These are phyloP conservation scores for Mycena epipterygia DNA, from an alignment of 768 basidiomycete species.

Conservation along the genomic window DNA sequence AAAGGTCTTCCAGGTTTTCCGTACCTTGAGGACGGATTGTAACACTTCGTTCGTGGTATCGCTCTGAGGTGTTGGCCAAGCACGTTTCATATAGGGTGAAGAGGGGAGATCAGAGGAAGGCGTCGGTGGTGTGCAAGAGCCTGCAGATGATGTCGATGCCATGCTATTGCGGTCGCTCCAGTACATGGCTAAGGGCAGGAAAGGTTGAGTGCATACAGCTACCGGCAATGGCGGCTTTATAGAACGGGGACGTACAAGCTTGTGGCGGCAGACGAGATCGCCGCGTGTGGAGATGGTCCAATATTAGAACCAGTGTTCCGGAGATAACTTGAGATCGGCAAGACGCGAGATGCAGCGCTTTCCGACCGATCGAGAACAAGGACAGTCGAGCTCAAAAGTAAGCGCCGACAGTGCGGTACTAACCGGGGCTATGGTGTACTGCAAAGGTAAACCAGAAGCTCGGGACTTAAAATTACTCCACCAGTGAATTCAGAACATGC, in stretches of 20 bases:
- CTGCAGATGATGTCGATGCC: slow-evolving; percentile 9
- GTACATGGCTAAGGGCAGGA: slow-evolving; percentile 16
- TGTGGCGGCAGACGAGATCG: background rate
- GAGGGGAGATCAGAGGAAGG: slow-evolving; percentile 23
- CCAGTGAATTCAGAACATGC: slow-evolving; percentile 4
- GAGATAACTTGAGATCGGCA: background rate
- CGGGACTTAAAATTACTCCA: background rate
- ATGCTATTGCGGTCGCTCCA: slow-evolving; percentile 17
- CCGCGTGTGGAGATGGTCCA: slow-evolving; percentile 7
- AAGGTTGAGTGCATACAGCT: background rate
- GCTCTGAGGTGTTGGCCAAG: slow-evolving; percentile 44
- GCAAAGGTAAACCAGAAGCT: slow-evolving; percentile 1
- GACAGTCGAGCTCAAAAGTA: background rate
- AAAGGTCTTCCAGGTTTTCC: too few relatives aligned
- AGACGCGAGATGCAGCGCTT: slow-evolving; percentile 12
- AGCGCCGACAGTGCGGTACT: background rate
- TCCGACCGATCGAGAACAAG: slow-evolving; percentile 7
- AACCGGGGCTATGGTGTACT: slow-evolving; percentile 18
- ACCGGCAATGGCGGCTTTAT: slow-evolving; percentile 19
- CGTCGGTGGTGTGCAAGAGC: slow-evolving; percentile 22
- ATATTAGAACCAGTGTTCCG: background rate
- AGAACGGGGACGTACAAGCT: background rate
- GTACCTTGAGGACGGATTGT: too few relatives aligned
- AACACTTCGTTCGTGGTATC: slow-evolving; percentile 69
- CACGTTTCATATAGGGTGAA: background rate